Evolutionary conservation across 2,329 filamentous ascomycete genomes (phyloP), one percentile per base, ranked within the genome.

Genomic region (Xylaria sp.): DNA sequence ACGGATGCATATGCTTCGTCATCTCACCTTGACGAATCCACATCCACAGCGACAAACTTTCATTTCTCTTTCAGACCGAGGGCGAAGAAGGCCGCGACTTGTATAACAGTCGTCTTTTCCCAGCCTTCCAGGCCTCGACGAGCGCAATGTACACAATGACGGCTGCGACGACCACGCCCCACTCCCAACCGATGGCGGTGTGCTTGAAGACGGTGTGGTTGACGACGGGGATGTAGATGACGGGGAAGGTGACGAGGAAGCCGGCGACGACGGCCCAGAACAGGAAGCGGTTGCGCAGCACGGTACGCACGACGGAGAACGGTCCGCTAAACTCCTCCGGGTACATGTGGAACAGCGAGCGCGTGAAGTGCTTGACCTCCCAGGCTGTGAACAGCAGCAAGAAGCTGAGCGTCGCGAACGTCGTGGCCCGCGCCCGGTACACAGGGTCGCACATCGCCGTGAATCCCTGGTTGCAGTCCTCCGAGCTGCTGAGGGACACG

Each of bases 291-390:
- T 92, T 92, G 67, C 84, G 79, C 79, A 85, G 89, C 11, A 91
- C 78, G n/a, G 89, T 89, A 67, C 76, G 77, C 70, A 85, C 81
- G 10, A 86, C 78, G 0, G 83, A 81, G 40, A 81, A 58, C 2
- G 57, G 52, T 4, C 57, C 84, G 3, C 68, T 67, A 76, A 80
- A 84, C 33, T 78, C 73, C 63, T 81, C 78, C 0, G 81, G 80
- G 62, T 87, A 80, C 85, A 91, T 89, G 69, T 82, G 81, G 76
- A 92, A 92, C 68, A 92, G 81, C 19, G 85, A 89, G 46, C 87
- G 84, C 15, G 85, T 85, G 74, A 90, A 88, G 68, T 91, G 86
- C 72, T 90, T 87, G 70, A 90, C 87, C 75, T 92, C 88, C 89
- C 89, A 91, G 0, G 89, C 87, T 0, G 89, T 87, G 58, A 90